Base-by-base conservation (phyloP, 129 eudicot species). In the Rutidosis leptorrhynchoides region DNA sequence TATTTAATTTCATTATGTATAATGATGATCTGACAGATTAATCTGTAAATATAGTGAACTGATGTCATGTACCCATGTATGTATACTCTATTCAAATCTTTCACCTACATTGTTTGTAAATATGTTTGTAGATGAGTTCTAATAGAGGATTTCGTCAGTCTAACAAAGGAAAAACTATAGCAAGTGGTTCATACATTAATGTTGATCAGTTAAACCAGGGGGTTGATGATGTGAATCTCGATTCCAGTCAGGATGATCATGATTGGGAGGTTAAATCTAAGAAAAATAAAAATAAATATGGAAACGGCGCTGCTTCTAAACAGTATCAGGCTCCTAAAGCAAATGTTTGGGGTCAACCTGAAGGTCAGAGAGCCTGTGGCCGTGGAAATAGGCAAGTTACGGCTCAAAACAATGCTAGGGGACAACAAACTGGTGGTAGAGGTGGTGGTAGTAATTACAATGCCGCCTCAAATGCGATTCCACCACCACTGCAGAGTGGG, bases 401-500 rank as follows among this genome's bases (percentile, higher is more conserved):
- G 77, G 78, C 84, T 54, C 59, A 78, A 17, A 77, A 52, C 46
- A 82, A 72, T 51, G 42, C 56, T 24, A n/a, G 72, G 84, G 77
- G 79, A 17, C 20, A 70, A 49, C 76, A 53, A 27, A 7, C 78
- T 0, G 69, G 81, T 55, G 85, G 88, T 37, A 85, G 86, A 54
- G 85, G 84, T 33, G 62, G 60, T 59, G 78, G 69, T 3, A 54
- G 59, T 42, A 29, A 62, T 69, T 49, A 53, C 52, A 23, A 32
- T 29, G 28, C 57, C 7, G 25, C 51, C 8, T 43, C 74, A 16
- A 58, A 74, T 69, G 64, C 62, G 45, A 68, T 79, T 35, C 77
- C 87, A 54, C 83, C 92, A 37, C 89, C 90, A 35, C 71, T 81
- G 5, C 73, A 77, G 74, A 64, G 73, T 30, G 93, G 89, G 21